These are phyloP conservation scores for Lachnellula willkommii DNA, from an alignment of 2,329 filamentous ascomycete species.

Conservation along the genomic window DNA sequence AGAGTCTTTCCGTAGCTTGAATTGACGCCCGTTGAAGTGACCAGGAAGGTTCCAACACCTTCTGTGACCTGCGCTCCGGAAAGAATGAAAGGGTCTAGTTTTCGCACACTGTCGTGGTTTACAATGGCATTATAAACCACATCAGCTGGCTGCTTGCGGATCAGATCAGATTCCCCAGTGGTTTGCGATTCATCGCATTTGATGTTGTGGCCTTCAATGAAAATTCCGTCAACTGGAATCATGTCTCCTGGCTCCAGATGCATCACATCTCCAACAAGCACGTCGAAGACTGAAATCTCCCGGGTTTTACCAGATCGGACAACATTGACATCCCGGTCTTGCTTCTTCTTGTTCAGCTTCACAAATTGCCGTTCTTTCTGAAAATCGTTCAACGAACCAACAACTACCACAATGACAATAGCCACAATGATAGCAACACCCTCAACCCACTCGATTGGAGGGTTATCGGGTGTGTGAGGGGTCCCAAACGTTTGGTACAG, in stretches of 20 bases:
- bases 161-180: conserved; percentile 68
- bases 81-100: conserved; percentile 74
- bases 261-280: conserved; percentile 70
- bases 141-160: conserved; percentile 61
- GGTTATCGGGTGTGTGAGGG: conserved; percentile 39
- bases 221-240: conserved; percentile 66
- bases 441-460: conserved; percentile 72
- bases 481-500: conserved; percentile 66
- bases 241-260: conserved; percentile 69
- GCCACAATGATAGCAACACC: conserved; percentile 74
- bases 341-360: conserved; percentile 74
- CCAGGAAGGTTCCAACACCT: conserved; percentile 69
- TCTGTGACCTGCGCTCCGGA: conserved; percentile 74
- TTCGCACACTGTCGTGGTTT: conserved; percentile 52
- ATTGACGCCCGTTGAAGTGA: conserved; percentile 68
- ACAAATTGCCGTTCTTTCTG: conserved; percentile 79
- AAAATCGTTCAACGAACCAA: conserved; percentile 75
- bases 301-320: conserved; percentile 67
- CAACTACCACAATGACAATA: conserved; percentile 68
- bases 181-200: conserved; percentile 71
- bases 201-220: conserved; percentile 60
- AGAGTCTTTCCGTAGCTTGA: conserved; percentile 73
- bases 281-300: conserved; percentile 64
- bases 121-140: conserved; percentile 61
- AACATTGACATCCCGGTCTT: conserved; percentile 68